Base-by-base conservation (phyloP, 1,139 yeast species). In the Pichia sp. region DNA sequence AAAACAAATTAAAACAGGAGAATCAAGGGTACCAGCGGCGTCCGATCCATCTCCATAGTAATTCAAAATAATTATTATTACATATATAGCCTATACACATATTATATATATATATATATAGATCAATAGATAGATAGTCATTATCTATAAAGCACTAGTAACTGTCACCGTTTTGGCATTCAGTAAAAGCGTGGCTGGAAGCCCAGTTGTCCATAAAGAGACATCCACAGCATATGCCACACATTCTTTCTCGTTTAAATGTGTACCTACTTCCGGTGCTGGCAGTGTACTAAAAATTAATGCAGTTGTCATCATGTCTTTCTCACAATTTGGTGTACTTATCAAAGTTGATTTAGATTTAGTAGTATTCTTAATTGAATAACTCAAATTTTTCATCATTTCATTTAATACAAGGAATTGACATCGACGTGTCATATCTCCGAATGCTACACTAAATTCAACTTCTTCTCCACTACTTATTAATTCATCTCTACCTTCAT, bases 111-210 rank as follows among this genome's bases (percentile, higher is more conserved):
- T 16, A 16, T 16, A 16, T 16, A 16, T 16, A 16, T 16, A 16
- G 16, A 26, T 26, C 28, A 26, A 7, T 9, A 26, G 9, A 7
- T 26, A 16, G 5, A 24, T 12, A 4, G 6, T 16, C 20, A 8
- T 12, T 27, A 4, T 10, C 36, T 29, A 58, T 33, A 59, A 41
- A 37, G 55, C 55, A 3, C 97, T 90, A 0, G 98, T 92, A 2
- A 92, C 97, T 0, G 98, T 92, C 69, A 90, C 87, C 0, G 96
- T 83, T 64, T 89, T 95, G 0, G 97, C 87, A 60, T 92, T 90
- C 46, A 92, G 72, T 50, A 92, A 65, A 59, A 92, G 62, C 4
- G 79, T 73, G 0, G 97, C 96, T 0, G 96, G 96, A 38, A 92
- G 66, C 9, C 75, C 87, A 43, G 80, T 76, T 46, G 89, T 71